Evolutionary conservation across 108 stramenopile species (phyloP), one percentile per base, ranked within the genome.

Genomic region (Cyclotella sp.): DNA sequence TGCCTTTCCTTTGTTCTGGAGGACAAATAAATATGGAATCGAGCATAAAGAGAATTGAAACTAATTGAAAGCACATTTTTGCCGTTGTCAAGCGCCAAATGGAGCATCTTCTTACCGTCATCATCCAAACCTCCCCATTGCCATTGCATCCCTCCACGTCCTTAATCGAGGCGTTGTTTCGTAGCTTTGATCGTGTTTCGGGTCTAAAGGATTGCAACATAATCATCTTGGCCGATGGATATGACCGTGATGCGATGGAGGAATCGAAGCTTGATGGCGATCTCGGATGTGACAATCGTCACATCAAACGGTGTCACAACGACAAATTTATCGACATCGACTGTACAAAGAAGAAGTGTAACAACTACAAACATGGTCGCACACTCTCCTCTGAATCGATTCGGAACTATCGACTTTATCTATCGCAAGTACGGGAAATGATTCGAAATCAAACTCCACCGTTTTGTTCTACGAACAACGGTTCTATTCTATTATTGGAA

Each of bases 81-180:
- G 34, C 34, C 34, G 34, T 34, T 6, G 34, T 34, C 49, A 8
- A 51, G 8, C 18, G 19, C 8, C 18, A 58, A 28, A 69, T 69
- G 68, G 68, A 69, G 22, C 29, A 69, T 18, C 71, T 72, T 27
- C 71, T 72, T 18, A 68, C 78, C 47, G 52, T 68, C 64, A 24
- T 78, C 26, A 34, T 78, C 7, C 77, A 81, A 65, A 83, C 82
- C 40, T 83, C 82, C 18, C 82, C 82, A 16, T 72, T 83, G 9
- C 82, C 82, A 0, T 73, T 72, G 9, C 82, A 83, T 74, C 77
- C 82, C 11, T 83, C 82, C 10, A 78, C 82, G 39, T 77, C 82
- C 0, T 54, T 83, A 30, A 27, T 83, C n/a, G 77, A 83, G 46
- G 82, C 82, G 21, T 54, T 83, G 42, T 83, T 83, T 74, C 77